phyloP scores from a whole-genome alignment of 1,284 basidiomycete genomes.

The Apiotrichum siamense region DNA sequence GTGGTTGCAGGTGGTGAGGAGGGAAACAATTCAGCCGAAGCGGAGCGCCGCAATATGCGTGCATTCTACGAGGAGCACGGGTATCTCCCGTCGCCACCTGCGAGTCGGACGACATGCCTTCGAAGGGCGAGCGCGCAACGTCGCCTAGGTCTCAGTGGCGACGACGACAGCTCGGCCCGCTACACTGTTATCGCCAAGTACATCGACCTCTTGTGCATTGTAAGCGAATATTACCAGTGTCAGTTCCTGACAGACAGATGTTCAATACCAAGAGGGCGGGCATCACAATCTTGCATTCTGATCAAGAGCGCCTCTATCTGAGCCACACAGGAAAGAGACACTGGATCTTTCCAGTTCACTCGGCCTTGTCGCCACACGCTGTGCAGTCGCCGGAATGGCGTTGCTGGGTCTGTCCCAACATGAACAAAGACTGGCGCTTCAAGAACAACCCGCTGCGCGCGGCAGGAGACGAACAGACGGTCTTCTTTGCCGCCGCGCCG shows the following conservation, averaged over 20 bases:
- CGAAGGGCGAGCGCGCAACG: conserved; percentile 6
- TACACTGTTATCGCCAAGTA: conserved; percentile 35
- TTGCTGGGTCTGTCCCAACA: conserved; percentile 28
- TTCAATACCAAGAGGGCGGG: conserved; percentile 10
- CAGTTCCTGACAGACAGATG: conserved; percentile 11
- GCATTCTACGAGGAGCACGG: conserved; percentile 28
- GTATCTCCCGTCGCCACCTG: conserved; percentile 28
- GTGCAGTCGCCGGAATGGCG: conserved; percentile 10
- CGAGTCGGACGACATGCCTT: conserved; percentile 2
- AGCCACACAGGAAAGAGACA: neutral
- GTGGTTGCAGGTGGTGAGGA: conserved; percentile 2
- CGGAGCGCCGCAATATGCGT: conserved; percentile 21
- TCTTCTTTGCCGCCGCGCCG: conserved; percentile 36
- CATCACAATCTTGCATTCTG: conserved; percentile 13
- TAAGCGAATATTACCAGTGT: conserved; percentile 7
- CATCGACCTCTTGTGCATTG: conserved; percentile 29
- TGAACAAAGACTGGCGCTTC: conserved; percentile 38
- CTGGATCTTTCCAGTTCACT: neutral
- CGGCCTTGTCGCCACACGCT: conserved; percentile 15
- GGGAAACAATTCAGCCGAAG: conserved; percentile 1
- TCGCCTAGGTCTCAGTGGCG: conserved; percentile 25
- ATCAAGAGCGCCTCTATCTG: conserved; percentile 8
- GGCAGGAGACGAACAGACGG: neutral
- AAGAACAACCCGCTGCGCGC: conserved; percentile 19
- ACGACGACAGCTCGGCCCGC: conserved; percentile 21